Percentiles rank a stretch among this genome's conserved stretches.
Evolutionary conservation across 2,329 filamentous ascomycete species (phyloP).

Genomic region (Thelonectria rubi): DNA sequence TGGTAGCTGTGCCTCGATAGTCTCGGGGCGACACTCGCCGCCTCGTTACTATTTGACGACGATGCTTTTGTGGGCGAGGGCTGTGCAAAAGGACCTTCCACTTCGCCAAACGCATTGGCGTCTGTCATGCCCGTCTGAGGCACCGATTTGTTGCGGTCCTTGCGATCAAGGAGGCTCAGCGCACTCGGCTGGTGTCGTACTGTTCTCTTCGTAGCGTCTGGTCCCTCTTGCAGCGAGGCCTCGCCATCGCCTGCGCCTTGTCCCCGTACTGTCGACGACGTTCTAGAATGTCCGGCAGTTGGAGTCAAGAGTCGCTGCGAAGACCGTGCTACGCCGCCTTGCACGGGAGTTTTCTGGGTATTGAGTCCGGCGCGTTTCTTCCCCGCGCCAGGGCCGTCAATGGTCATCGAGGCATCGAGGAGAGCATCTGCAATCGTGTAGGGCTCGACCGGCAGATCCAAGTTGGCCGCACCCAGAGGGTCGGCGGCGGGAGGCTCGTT

Average conservation of each 20-base stretch:
- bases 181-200: conserved; percentile 69
- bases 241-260: conserved; percentile 47
- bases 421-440: conserved; percentile 92
- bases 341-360: conserved; percentile 56
- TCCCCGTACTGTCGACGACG: conserved; percentile 45
- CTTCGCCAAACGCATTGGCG: conserved; percentile 67
- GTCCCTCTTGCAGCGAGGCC: conserved; percentile 50
- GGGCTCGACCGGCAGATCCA: conserved; percentile 52
- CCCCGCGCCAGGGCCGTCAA: conserved; percentile 72
- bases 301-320: conserved; percentile 45
- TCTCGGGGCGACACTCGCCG: conserved; percentile 51
- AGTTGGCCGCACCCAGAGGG: conserved; percentile 45
- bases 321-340: conserved; percentile 47
- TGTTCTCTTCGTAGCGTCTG: conserved; percentile 54
- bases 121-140: conserved; percentile 69
- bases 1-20: conserved; percentile 80
- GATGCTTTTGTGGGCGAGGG: conserved; percentile 34
- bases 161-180: conserved; percentile 66
- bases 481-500: conserved; percentile 73
- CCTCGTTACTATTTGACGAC: conserved; percentile 38
- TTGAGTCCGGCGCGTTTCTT: conserved; percentile 62
- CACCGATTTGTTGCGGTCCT: conserved; percentile 65
- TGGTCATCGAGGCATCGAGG: conserved; percentile 89
- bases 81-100: conserved; percentile 65
- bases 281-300: conserved; percentile 51